Base-by-base conservation (phyloP, 495 filamentous ascomycete species). In the Penicillium bialowiezense region DNA sequence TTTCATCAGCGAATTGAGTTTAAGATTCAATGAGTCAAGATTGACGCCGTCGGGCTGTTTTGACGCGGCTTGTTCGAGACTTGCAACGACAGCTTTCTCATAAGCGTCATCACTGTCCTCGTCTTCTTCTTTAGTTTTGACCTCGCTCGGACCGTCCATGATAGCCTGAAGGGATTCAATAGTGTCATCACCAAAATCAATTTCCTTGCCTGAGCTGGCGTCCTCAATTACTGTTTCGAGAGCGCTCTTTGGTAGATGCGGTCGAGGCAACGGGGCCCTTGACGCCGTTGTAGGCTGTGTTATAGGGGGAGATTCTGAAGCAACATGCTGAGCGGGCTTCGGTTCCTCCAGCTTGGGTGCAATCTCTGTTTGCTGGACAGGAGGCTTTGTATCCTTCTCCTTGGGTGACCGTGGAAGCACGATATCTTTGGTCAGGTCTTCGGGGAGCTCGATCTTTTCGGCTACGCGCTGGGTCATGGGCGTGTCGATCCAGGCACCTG, bases 101-200 rank as follows among this genome's bases (percentile, higher is more conserved):
- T 67, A 72, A 5, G 64, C 65, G 5, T 55, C 64, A 17, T 70
- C 70, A n/a, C n/a, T n/a, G 3, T 69, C 65, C 38, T 67, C 62
- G 7, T 5, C 5, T 40, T 63, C 65, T 32, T 74, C 65, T 32
- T 74, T 70, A 3, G 50, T 52, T 43, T 73, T 73, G 41, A 55
- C 31, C 41, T 58, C 69, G 35, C 40, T 60, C 38, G 55, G 63
- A 1, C 44, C 44, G 10, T 72, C 62, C 29, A 85, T 61, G 10
- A 87, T 67, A 15, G 76, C 71, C 51, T 85, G 76, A 2, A 87
- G 72, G 20, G 81, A 86, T 40, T 83, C 73, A 36, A 87, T 77
- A 1, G 82, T 86, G 41, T 80, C 77, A 26, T 86, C 81, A 20
- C 82, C 80, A 9, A 79, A 57, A 14, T 70, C 67, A 9, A 78